Evolutionary conservation across 306 rosid genomes (phyloP), one percentile per base, ranked within the genome.

Genomic region (Cucurbita ficifolia): DNA sequence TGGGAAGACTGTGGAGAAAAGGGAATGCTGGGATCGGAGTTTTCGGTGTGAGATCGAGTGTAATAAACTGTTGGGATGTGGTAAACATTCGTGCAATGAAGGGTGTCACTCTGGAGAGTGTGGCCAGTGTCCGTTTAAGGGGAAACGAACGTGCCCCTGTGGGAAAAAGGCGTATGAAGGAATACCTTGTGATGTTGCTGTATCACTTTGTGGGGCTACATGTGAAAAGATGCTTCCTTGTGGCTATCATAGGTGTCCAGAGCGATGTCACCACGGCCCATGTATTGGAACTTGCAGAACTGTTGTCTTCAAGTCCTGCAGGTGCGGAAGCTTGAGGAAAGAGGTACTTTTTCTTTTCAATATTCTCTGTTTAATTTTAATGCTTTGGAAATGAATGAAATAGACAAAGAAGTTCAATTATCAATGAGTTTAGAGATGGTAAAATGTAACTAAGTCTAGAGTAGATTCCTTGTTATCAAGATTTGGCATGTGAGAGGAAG

Each of bases 391-490:
- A 21, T 48, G 57, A 48, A 24, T 69, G 56, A 24, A 49, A 46
- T 46, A 39, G 18, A 22, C 14, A 22, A 6, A 8, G 13, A 45
- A 22, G 11, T 69, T 46, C 22, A 13, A 43, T 48, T 4, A 8
- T 84, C 45, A 48, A 35, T 82, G 81, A 58, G 45, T 68, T 80
- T 22, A 53, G 52, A 52, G 64, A 79, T 19, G 53, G 53, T 14
- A 49, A 62, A 79, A 78, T 83, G 73, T 81, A 56, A 81, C 84
- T 86, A 83, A 80, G 83, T 76, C 78, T 87, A 69, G 80, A 79
- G 81, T 89, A 94, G 98, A 89, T 90, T 83, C 98, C 98, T 82
- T 94, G 98, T 81, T 83, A 86, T 87, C 98, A 94, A 87, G 92
- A 89, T 75, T 87, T 94, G 83, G 51, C 82, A 11, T 94, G 98